These are phyloP conservation scores for Ceraceosorus guamensis DNA, from an alignment of 1,284 basidiomycete species.

Conservation along the genomic window DNA sequence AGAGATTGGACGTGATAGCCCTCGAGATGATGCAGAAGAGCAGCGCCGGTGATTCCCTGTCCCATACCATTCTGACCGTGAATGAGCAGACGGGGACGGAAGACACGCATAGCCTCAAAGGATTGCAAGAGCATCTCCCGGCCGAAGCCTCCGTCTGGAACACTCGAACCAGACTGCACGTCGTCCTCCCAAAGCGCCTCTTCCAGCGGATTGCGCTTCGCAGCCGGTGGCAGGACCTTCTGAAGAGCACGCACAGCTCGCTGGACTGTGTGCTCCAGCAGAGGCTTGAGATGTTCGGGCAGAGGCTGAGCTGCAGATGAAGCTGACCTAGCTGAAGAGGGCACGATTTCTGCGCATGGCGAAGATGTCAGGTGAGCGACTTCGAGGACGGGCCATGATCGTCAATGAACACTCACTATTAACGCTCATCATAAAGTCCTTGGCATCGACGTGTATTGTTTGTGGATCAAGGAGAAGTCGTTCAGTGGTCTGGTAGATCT, in stretches of 20 bases:
- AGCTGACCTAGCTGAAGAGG: constrained; percentile 85
- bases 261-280: constrained; percentile 66
- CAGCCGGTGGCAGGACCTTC: constrained; percentile 48
- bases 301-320: constrained; percentile 76
- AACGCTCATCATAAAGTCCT: constrained; percentile 96
- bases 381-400: background rate
- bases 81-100: constrained; percentile 80
- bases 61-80: constrained; percentile 81
- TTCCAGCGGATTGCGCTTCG: constrained; percentile 59
- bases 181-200: constrained; percentile 70
- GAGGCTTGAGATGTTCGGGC: constrained; percentile 74
- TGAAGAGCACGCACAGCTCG: constrained; percentile 63
- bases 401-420: constrained; percentile 60
- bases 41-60: constrained; percentile 79
- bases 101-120: constrained; percentile 81
- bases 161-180: constrained; percentile 46
- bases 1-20: constrained; percentile 91
- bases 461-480: constrained; percentile 77
- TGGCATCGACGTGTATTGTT: constrained; percentile 73
- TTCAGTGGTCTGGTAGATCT: constrained; percentile 90
- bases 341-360: constrained; percentile 53
- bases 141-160: constrained; percentile 36
- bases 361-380: constrained; percentile 9
- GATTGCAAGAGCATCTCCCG: constrained; percentile 55
- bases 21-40: constrained; percentile 84